A percentile compares a stretch with the other conserved stretches of the same genome.
These are phyloP conservation scores for Tolypocladium ovalisporum DNA, from an alignment of 2,329 filamentous ascomycete species.

Conservation along the genomic window DNA sequence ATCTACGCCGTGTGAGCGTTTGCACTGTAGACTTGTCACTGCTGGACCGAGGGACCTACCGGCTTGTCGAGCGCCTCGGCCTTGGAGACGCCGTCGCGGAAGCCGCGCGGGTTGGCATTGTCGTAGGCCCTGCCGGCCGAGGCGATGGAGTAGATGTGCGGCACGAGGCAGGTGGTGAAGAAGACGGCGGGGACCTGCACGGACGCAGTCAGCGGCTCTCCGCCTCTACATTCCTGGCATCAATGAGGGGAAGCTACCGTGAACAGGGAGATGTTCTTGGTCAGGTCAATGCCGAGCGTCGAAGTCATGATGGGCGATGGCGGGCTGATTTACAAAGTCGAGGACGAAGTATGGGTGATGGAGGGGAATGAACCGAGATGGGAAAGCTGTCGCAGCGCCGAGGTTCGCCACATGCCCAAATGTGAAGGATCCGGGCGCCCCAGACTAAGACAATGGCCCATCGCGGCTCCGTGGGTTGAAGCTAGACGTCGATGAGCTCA, in stretches of 20 bases:
- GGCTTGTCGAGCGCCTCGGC: conserved; percentile 19
- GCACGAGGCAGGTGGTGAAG: conserved; percentile 18
- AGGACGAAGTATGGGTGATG: neutral
- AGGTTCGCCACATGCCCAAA: neutral
- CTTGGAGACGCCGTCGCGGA: conserved; percentile 18
- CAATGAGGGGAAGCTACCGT: neutral
- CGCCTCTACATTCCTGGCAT: neutral
- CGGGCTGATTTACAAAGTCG: neutral
- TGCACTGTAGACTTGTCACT: neutral
- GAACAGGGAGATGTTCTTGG: conserved; percentile 24
- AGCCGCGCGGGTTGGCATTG: conserved; percentile 25
- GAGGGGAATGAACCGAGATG: neutral
- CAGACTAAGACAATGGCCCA: neutral
- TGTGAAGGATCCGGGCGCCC: neutral
- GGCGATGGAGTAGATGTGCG: conserved; percentile 21
- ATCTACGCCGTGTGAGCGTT: conserved; percentile 17
- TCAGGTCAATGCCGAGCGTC: conserved; percentile 20
- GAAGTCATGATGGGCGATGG: conserved; percentile 15
- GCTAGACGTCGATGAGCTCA: neutral
- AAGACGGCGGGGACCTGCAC: conserved; percentile 29
- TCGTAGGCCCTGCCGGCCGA: conserved; percentile 24
- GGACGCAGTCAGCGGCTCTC: neutral
- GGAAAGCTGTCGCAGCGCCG: neutral
- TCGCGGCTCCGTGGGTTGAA: neutral
- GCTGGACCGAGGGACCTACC: conserved; percentile 9